Evolutionary conservation across 2,329 filamentous ascomycete genomes (phyloP), one percentile per base, ranked within the genome.

Genomic region (Xylaria sp.): DNA sequence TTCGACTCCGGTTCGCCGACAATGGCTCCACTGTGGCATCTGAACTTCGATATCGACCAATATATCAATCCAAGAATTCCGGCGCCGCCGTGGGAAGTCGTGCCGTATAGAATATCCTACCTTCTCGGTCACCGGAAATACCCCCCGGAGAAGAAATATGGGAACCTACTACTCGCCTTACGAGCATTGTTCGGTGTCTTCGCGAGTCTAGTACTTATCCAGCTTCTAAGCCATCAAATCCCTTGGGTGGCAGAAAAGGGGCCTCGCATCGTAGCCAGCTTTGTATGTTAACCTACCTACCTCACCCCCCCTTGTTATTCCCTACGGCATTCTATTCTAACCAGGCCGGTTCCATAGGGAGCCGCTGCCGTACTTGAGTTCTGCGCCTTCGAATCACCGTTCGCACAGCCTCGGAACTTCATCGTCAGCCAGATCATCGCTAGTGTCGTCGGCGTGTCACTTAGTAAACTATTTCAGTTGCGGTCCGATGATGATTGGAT

Each of bases 331-430:
- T 19, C 29, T 27, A 38, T 37, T 49, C 53, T 63, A 27, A 65
- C 27, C 38, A 55, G 29, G 38, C 54, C 13, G 31, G 8, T 43
- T 3, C 43, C 49, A 19, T 60, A 90, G 87, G 90, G 90, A 53
- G 90, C 90, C 4, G 87, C 89, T 2, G 90, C 90, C 13, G 88
- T 93, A n/a, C 83, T 93, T 37, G 85, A 90, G 69, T 93, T 90
- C 74, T 87, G 88, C 68, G 82, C 86, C 47, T 88, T 92, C 67
- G 86, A 90, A 51, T 89, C 89, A 0, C 89, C 90, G 0, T 83
- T 93, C 27, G 82, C 90, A 0, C 90, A 93, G 70, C 90, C 90
- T 1, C 87, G 90, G 23, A 91, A 89, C 73, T 82, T 85, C 41
- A 73, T 93, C 13, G 63, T 88, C 6, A 87, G 89, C n/a, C 90